Evolutionary conservation across 352 stramenopile genomes (phyloP).

Genomic region (Pythium monospermum): DNA sequence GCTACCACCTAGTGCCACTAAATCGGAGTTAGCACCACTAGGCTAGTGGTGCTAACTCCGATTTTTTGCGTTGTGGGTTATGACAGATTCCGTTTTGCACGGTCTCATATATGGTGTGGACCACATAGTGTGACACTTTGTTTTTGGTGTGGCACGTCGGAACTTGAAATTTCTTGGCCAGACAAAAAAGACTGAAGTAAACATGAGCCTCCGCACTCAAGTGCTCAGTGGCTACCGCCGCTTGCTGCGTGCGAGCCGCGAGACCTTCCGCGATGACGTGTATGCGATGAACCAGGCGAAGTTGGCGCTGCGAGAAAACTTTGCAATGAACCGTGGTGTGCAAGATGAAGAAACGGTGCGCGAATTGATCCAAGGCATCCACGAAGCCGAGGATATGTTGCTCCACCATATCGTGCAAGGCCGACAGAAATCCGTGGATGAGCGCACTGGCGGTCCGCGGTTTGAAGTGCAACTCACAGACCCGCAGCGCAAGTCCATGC

Average conservation of each 20-base stretch:
- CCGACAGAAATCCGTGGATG: slow-evolving; percentile 39
- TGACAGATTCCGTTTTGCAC: too few species aligned
- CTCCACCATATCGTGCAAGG: slow-evolving; percentile 86
- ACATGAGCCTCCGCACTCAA: slow-evolving; percentile 49
- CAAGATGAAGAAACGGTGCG: slow-evolving; percentile 41
- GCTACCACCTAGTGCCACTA: too few species aligned
- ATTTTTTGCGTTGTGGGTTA: too few species aligned
- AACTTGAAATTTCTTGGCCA: too few species aligned
- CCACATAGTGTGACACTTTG: too few species aligned
- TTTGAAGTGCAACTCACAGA: slow-evolving; percentile 81
- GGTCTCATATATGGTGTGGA: too few species aligned
- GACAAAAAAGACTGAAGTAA: too few species aligned
- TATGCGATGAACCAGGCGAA: slow-evolving; percentile 62
- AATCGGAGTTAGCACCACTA: too few species aligned
- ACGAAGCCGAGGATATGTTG: slow-evolving; percentile 79
- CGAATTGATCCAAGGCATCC: slow-evolving; percentile 67
- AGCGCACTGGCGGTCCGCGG: slow-evolving; percentile 22
- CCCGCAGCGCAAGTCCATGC: slow-evolving; percentile 67
- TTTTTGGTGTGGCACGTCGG: too few species aligned
- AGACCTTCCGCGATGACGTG: slow-evolving; percentile 65
- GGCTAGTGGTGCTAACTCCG: too few species aligned
- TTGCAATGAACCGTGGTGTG: slow-evolving; percentile 54
- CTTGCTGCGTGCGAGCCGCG: slow-evolving; percentile 63
- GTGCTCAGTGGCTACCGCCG: slow-evolving; percentile 76
- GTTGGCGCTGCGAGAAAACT: slow-evolving; percentile 61